A percentile compares a stretch with the other conserved stretches of the same genome.
Evolutionary conservation across 2,329 filamentous ascomycete species (phyloP).

Genomic region (Blumeriella jaapii): DNA sequence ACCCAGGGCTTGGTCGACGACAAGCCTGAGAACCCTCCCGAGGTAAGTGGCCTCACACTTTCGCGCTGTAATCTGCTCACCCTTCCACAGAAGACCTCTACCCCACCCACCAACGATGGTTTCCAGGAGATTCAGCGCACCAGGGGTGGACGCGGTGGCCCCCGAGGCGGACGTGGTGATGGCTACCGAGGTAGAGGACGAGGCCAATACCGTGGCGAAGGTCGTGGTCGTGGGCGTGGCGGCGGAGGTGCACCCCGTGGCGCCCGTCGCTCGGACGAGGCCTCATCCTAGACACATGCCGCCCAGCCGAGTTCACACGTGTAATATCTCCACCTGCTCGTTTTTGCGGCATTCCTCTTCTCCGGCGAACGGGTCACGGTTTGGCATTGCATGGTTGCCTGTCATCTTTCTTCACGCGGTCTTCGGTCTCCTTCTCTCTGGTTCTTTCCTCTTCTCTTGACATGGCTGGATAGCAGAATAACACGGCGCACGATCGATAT

Average conservation of each 20-base stretch:
- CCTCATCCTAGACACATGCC: constrained; percentile 3
- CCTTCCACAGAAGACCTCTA: constrained; percentile 19
- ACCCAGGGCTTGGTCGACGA: constrained; percentile 76
- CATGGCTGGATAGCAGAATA: no score
- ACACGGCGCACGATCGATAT: no score
- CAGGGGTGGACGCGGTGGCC: constrained; percentile 37
- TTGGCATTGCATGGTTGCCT: constrained; percentile 15
- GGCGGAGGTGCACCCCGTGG: constrained; percentile 18
- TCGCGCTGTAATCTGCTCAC: constrained; percentile 6
- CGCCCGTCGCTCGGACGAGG: constrained; percentile 18
- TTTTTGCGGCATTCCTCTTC: constrained; percentile 18
- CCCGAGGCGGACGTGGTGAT: constrained; percentile 34
- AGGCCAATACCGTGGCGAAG: constrained; percentile 29
- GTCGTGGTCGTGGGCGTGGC: constrained; percentile 26
- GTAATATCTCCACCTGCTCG: constrained; percentile 21
- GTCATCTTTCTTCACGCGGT: neutral
- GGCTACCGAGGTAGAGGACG: constrained; percentile 34
- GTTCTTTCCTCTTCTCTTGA: neutral
- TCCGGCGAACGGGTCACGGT: constrained; percentile 14
- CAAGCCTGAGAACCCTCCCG: constrained; percentile 42
- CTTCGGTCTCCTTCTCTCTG: constrained; percentile 1
- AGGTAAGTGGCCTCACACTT: constrained; percentile 29
- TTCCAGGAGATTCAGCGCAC: constrained; percentile 60
- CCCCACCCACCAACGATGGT: constrained; percentile 44
- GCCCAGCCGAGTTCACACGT: constrained; percentile 9